These are phyloP conservation scores for Drechmeria coniospora DNA, from an alignment of 2,329 filamentous ascomycete species.

Conservation along the genomic window DNA sequence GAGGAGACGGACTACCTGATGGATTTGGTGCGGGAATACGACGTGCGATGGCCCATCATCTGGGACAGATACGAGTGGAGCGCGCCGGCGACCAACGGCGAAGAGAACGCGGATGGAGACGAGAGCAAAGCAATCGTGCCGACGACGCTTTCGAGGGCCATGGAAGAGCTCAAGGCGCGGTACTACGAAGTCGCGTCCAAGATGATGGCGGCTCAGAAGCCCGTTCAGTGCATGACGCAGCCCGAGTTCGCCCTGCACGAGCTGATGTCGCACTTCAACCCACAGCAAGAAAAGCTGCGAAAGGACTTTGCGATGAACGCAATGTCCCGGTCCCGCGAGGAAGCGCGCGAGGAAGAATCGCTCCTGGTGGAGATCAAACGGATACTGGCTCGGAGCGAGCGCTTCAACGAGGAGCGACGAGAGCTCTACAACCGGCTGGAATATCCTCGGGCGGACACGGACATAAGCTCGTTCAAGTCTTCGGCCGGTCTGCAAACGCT, in stretches of 20 bases:
- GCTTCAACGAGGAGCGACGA: conserved; percentile 72
- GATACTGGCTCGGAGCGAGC: conserved; percentile 74
- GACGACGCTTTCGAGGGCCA: conserved; percentile 41
- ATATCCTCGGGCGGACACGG: conserved; percentile 54
- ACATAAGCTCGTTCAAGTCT: conserved; percentile 64
- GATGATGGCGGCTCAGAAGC: conserved; percentile 67
- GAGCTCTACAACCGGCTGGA: conserved; percentile 81
- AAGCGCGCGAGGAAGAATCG: conserved; percentile 83
- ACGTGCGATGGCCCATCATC: conserved; percentile 81
- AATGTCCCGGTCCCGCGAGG: conserved; percentile 65
- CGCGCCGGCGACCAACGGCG: conserved; percentile 27
- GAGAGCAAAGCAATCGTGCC: conserved; percentile 38
- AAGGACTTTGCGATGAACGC: conserved; percentile 76
- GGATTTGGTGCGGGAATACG: conserved; percentile 57
- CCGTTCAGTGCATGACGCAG: conserved; percentile 73
- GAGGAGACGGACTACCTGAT: conserved; percentile 91
- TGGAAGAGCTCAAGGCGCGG: conserved; percentile 83
- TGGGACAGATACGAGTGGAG: conserved; percentile 81
- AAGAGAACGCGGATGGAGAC: conserved; percentile 28
- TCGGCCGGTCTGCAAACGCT: conserved; percentile 67
- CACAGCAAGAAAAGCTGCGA: conserved; percentile 59
- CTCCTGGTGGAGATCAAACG: conserved; percentile 81
- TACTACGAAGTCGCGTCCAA: conserved; percentile 80
- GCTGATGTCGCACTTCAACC: conserved; percentile 74
- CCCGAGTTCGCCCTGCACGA: conserved; percentile 73